Evolutionary conservation across 2,329 filamentous ascomycete genomes (phyloP).

Genomic region (Fusarium concolor): DNA sequence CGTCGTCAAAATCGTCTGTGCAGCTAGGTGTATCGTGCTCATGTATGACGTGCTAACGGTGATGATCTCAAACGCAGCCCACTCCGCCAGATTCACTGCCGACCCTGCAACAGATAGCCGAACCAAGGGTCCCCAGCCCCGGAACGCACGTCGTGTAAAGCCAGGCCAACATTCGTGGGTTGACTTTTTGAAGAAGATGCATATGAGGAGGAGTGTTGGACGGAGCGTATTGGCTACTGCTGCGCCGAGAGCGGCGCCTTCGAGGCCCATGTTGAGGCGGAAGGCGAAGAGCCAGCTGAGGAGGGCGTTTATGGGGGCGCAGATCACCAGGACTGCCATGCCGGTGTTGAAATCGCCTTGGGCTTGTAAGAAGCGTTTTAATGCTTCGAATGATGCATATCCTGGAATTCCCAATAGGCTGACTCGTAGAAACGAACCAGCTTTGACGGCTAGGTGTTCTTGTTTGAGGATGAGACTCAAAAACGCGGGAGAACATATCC

Average conservation of each 20-base stretch:
- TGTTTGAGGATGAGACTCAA: slow-evolving; percentile 60
- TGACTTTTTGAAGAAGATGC: slow-evolving; percentile 55
- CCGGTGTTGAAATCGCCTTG: slow-evolving; percentile 65
- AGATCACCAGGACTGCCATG: slow-evolving; percentile 59
- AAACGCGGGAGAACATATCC: slow-evolving; percentile 61
- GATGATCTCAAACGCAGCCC: slow-evolving; percentile 57
- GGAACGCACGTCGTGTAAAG: slow-evolving; percentile 51
- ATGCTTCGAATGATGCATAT: slow-evolving; percentile 65
- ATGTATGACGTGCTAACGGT: slow-evolving; percentile 60
- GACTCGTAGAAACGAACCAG: slow-evolving; percentile 61
- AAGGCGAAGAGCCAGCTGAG: slow-evolving; percentile 63
- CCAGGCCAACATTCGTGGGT: slow-evolving; percentile 53
- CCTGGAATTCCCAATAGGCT: slow-evolving; percentile 63
- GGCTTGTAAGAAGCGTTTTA: slow-evolving; percentile 66
- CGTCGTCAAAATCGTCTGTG: slow-evolving; percentile 56
- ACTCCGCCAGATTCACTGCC: slow-evolving; percentile 56
- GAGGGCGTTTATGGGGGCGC: slow-evolving; percentile 60
- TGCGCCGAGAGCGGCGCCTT: slow-evolving; percentile 62
- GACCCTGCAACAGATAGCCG: slow-evolving; percentile 54
- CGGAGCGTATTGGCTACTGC: slow-evolving; percentile 62
- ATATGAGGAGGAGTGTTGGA: slow-evolving; percentile 59
- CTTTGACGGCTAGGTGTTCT: slow-evolving; percentile 59
- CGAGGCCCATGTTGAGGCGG: slow-evolving; percentile 57
- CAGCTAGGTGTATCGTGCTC: slow-evolving; percentile 56
- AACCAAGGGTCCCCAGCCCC: slow-evolving; percentile 56